Percentiles rank a stretch among this genome's conserved stretches.
phyloP scores from a whole-genome alignment of 1,284 basidiomycete species.

The Ceraceosorus guamensis region DNA sequence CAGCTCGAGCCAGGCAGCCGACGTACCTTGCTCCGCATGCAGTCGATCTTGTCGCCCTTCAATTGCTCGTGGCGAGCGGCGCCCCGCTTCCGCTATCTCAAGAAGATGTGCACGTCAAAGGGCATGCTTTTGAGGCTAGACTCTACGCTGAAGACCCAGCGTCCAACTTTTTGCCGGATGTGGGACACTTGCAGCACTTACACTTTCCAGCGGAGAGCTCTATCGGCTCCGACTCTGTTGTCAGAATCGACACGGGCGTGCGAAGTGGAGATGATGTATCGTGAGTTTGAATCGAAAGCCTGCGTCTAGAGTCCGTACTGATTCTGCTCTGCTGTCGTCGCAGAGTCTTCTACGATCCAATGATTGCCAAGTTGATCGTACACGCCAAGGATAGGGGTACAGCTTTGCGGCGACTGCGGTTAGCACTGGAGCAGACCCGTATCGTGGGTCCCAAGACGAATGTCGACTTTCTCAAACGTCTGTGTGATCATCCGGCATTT shows the following conservation, averaged over 20 bases:
- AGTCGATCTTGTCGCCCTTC: slow-evolving; percentile 86
- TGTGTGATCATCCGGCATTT: slow-evolving; percentile 72
- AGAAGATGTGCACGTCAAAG: slow-evolving; percentile 69
- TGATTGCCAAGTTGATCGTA: slow-evolving; percentile 88
- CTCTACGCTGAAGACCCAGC: slow-evolving; percentile 80
- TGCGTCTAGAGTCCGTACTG: neutral
- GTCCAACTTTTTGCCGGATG: slow-evolving; percentile 71
- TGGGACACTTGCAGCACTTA: slow-evolving; percentile 71
- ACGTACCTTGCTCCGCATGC: neutral
- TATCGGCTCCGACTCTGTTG: slow-evolving; percentile 55
- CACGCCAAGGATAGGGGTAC: slow-evolving; percentile 79
- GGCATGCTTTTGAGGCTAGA: slow-evolving; percentile 90
- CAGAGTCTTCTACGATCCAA: slow-evolving; percentile 66
- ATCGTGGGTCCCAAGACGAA: slow-evolving; percentile 87
- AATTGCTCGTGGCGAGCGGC: slow-evolving; percentile 73
- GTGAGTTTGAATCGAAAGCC: neutral
- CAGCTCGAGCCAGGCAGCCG: neutral
- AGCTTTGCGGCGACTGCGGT: slow-evolving; percentile 69
- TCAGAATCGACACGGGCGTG: slow-evolving; percentile 88
- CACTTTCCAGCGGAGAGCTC: slow-evolving; percentile 45
- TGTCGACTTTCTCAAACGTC: slow-evolving; percentile 72
- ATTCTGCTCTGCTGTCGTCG: neutral
- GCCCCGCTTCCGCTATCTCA: slow-evolving; percentile 74
- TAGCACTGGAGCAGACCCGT: slow-evolving; percentile 76
- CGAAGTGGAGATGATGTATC: slow-evolving; percentile 54